Percentiles rank a stretch among this genome's conserved stretches.
Evolutionary conservation across 805 yeast species (phyloP).

Genomic region (Ogataea thermomethanolica): DNA sequence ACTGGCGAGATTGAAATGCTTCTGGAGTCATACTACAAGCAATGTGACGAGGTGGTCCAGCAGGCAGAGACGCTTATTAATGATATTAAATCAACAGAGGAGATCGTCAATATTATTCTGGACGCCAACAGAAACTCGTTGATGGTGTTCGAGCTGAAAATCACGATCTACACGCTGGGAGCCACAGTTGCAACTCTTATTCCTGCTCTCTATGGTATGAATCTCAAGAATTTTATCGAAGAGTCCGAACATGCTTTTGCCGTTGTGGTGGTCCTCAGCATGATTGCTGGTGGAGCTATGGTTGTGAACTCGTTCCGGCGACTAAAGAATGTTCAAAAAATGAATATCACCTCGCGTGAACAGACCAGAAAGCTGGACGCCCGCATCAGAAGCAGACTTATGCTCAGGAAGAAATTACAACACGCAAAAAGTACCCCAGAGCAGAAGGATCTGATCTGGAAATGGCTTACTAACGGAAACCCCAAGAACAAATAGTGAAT

Average conservation of each 20-base stretch:
- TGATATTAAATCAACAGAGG: constrained; percentile 88
- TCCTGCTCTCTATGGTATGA: constrained; percentile 91
- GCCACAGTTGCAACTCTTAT: constrained; percentile 78
- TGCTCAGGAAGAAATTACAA: constrained; percentile 10
- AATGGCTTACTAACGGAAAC: constrained; percentile 50
- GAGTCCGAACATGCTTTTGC: constrained; percentile 64
- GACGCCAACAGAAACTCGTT: constrained; percentile 89
- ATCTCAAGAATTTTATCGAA: constrained; percentile 72
- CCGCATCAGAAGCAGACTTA: constrained; percentile 16
- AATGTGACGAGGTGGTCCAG: constrained; percentile 90
- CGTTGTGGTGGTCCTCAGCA: constrained; percentile 48
- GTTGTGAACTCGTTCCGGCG: constrained; percentile 55
- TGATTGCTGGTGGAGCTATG: constrained; percentile 50
- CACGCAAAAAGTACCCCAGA: constrained; percentile 6
- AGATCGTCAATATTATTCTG: constrained; percentile 83
- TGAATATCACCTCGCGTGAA: constrained; percentile 53
- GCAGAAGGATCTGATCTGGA: constrained; percentile 49
- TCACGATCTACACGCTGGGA: constrained; percentile 80
- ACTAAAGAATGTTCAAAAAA: constrained; percentile 57
- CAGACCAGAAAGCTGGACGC: constrained; percentile 28
- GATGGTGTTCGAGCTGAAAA: constrained; percentile 80
- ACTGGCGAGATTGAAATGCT: constrained; percentile 80
- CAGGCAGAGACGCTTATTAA: constrained; percentile 78
- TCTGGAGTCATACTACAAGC: constrained; percentile 83
- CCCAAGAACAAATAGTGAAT: constrained; percentile 10